These are phyloP conservation scores for Metschnikowia shivogae DNA, from an alignment of 805 yeast species.

Conservation along the genomic window DNA sequence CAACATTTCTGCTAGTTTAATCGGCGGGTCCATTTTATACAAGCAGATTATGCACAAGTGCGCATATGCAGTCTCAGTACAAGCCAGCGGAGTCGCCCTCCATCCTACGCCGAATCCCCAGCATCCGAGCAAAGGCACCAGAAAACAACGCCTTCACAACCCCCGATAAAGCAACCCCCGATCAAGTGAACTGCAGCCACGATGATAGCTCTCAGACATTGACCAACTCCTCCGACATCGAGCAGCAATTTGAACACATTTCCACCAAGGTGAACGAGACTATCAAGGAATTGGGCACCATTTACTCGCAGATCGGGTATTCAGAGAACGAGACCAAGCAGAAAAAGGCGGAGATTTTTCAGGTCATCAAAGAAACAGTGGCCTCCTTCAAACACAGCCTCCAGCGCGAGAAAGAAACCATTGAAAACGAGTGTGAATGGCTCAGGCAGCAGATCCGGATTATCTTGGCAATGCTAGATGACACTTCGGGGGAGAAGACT, in stretches of 20 bases:
- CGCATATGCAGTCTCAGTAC: not conserved
- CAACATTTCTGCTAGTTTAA: not conserved
- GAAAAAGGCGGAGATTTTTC: conserved; percentile 49
- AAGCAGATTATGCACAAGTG: not conserved
- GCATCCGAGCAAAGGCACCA: not conserved
- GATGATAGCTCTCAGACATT: conserved; percentile 1
- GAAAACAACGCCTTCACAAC: not conserved
- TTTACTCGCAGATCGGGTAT: conserved; percentile 54
- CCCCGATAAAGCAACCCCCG: not conserved
- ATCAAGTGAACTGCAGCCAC: not conserved
- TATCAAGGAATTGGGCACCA: conserved; percentile 38
- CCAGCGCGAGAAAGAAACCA: conserved; percentile 31
- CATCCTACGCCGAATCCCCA: conserved; percentile 3
- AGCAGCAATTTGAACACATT: conserved; percentile 27
- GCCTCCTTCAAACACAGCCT: conserved; percentile 18
- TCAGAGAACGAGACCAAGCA: conserved; percentile 44
- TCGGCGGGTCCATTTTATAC: not conserved
- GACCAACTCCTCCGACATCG: conserved; percentile 7
- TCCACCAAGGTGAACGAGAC: conserved; percentile 34
- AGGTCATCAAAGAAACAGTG: conserved; percentile 46
- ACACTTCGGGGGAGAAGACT: conserved; percentile 26
- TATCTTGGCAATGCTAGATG: conserved; percentile 38
- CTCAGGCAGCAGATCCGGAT: conserved; percentile 39
- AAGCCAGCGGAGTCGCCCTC: conserved; percentile 1
- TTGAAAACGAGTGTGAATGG: conserved; percentile 43